phyloP scores from a whole-genome alignment of 2,329 filamentous ascomycete genomes.

The Tolypocladium nubicola region DNA sequence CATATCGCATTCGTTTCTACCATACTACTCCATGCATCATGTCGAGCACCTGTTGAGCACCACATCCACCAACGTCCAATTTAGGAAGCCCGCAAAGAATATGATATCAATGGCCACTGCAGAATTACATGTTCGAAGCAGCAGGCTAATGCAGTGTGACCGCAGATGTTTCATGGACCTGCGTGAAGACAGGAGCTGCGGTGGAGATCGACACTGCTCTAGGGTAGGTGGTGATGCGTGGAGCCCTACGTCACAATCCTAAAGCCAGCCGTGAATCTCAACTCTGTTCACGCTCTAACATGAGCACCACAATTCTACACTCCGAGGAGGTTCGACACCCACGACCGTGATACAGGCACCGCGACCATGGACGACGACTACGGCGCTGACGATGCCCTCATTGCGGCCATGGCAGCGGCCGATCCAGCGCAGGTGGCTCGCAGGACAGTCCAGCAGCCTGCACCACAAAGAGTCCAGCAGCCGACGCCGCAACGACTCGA shows the following conservation, averaged over 20 bases:
- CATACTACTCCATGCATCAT: not conserved
- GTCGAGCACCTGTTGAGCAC: not conserved
- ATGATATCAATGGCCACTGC: not conserved
- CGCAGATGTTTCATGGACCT: not conserved
- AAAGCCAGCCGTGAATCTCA: not conserved
- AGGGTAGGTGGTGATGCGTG: not conserved
- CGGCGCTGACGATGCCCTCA: conserved; percentile 44
- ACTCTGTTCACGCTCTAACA: not conserved
- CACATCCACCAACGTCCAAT: not conserved
- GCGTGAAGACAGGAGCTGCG: not conserved
- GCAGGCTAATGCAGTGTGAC: not conserved
- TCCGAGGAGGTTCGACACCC: not conserved
- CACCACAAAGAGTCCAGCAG: conserved; percentile 31
- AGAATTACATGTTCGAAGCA: not conserved
- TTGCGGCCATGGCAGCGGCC: conserved; percentile 44
- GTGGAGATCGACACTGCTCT: not conserved
- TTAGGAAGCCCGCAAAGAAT: not conserved
- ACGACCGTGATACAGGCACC: not conserved
- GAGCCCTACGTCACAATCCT: not conserved
- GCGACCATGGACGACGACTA: conserved; percentile 42
- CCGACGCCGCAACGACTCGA: conserved; percentile 47
- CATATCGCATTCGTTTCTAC: too few relatives aligned
- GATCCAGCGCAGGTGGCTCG: conserved; percentile 19
- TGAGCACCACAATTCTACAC: not conserved
- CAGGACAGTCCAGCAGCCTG: conserved; percentile 24